These are phyloP conservation scores for Chrysanthemum makinoi DNA, from an alignment of 129 eudicot species.

Conservation along the genomic window DNA sequence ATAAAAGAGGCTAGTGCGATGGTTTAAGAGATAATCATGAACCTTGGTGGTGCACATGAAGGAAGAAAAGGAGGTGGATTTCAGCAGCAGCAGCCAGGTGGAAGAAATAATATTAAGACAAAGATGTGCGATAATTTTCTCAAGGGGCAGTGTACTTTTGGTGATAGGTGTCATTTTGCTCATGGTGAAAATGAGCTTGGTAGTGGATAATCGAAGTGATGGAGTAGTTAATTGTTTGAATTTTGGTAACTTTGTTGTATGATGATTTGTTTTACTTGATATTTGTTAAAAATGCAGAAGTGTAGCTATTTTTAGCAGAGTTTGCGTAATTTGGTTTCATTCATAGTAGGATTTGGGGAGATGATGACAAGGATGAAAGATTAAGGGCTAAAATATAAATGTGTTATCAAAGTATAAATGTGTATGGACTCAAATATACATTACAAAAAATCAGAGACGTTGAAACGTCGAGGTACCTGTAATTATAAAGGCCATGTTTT, in stretches of 20 bases:
- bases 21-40: conserved; percentile 10
- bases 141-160: conserved; percentile 14
- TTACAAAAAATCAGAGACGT: too few species aligned
- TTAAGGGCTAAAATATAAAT: too few species aligned
- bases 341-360: too few species aligned
- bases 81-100: conserved; percentile 22
- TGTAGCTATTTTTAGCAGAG: too few species aligned
- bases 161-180: conserved; percentile 18
- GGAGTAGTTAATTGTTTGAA: background rate
- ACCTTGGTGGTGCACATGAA: background rate
- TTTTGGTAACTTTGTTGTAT: conserved; percentile 14
- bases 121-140: conserved; percentile 19
- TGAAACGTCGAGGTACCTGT: too few species aligned
- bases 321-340: too few species aligned
- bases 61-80: conserved; percentile 20
- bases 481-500: too few species aligned
- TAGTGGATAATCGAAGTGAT: background rate
- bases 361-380: too few species aligned
- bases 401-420: too few species aligned
- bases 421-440: too few species aligned
- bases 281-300: background rate
- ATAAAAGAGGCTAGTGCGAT: conserved; percentile 31
- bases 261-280: conserved; percentile 8
- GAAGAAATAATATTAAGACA: conserved; percentile 7
- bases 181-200: conserved; percentile 16